Base-by-base conservation (phyloP, 2,329 filamentous ascomycete genomes). In the Karstenula rhodostoma region DNA sequence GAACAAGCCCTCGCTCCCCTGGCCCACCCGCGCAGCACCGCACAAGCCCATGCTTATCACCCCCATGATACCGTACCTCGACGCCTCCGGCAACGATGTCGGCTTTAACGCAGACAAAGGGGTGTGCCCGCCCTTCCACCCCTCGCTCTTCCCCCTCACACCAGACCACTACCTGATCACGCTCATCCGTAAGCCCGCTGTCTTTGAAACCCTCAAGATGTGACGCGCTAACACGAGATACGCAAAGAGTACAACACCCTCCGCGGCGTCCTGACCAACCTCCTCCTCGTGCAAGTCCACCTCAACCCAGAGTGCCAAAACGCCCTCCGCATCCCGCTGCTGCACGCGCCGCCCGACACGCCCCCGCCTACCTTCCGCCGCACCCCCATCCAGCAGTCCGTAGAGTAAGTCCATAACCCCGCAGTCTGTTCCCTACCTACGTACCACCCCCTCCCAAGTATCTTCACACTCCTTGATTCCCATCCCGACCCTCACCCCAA, bases 131-230 rank as follows among this genome's bases (percentile, higher is more conserved):
- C 25, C 53, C n/a, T 33, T 35, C 47, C 35, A 43, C 40, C 40
- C 40, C 4, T 35, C 59, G 23, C 10, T 22, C 25, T 66, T 66
- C 57, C 59, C 64, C 2, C 55, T 66, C 19, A 53, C 61, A 7
- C 55, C 64, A 44, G 64, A 66, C 48, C 57, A 64, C 59, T 56
- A 61, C 53, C 58, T 67, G 7, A 48, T 67, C 13, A 63, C 64
- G 9, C 56, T 67, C 4, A 58, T 67, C 49, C 62, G 40, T 43
- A 22, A 3, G 40, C 9, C 35, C 27, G 19, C 35, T 33, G 19
- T 17, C 15, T 33, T 23, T 44, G 5, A 22, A 52, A 17, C 37
- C 35, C 37, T 19, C 44, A 15, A 9, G 53, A n/a, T 35, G 29
- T 6, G 3, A 17, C 19, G 10, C 35, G 12, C 35, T 40, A 40